These are phyloP conservation scores for Ceratobasidium sp. DNA, from an alignment of 1,284 basidiomycete species.

Conservation along the genomic window DNA sequence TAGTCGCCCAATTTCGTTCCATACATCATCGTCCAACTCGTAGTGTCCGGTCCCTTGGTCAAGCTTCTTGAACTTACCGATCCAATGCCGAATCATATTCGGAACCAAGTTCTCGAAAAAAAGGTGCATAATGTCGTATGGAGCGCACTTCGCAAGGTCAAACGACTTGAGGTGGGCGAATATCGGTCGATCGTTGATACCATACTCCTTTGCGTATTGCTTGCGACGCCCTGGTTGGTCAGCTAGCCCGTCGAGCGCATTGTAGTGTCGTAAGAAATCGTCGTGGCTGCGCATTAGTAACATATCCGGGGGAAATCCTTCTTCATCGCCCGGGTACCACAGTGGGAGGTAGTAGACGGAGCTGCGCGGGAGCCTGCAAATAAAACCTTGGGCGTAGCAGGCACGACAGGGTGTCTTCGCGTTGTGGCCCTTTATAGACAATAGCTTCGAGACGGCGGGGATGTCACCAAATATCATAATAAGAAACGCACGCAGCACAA, in stretches of 20 bases:
- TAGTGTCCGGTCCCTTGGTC: conserved; percentile 46
- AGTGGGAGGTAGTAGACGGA: conserved; percentile 54
- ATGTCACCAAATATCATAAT: conserved; percentile 51
- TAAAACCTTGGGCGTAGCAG: conserved; percentile 53
- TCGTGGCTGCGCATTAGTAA: conserved; percentile 45
- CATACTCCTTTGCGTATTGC: conserved; percentile 6
- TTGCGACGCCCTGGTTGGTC: not conserved
- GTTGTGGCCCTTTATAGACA: conserved; percentile 54
- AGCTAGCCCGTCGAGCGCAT: conserved; percentile 1
- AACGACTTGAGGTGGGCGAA: conserved; percentile 50
- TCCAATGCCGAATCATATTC: conserved; percentile 51
- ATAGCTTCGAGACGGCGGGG: conserved; percentile 50
- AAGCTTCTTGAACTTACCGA: conserved; percentile 52
- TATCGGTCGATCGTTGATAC: conserved; percentile 35
- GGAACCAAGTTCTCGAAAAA: conserved; percentile 44
- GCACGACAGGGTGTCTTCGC: conserved; percentile 51
- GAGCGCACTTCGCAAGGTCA: conserved; percentile 36
- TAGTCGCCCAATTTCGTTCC: conserved; percentile 52
- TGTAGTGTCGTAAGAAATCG: not conserved
- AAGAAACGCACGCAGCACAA: conserved; percentile 46
- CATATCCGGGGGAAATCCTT: not conserved
- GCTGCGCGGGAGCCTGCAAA: conserved; percentile 41
- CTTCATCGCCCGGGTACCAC: conserved; percentile 29
- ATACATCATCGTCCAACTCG: conserved; percentile 45
- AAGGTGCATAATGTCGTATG: conserved; percentile 55